Base-by-base conservation (phyloP, 2,329 filamentous ascomycete species). In the Aspergillus sp. region DNA sequence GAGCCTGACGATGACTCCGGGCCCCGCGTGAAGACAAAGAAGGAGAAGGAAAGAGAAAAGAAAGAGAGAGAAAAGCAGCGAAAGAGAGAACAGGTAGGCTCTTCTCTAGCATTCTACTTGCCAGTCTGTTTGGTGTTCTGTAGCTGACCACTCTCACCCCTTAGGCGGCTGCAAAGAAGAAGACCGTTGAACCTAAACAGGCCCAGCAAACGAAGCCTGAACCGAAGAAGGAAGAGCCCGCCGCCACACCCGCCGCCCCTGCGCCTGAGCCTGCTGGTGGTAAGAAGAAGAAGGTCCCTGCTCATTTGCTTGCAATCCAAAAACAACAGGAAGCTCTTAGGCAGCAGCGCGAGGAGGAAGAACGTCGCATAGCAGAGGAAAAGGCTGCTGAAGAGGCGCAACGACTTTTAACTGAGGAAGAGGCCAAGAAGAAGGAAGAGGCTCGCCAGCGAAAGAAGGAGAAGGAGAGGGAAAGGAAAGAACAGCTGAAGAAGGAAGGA, bases 1-100 rank as follows among this genome's bases (percentile, higher is more conserved):
- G 69, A 64, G 34, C 62, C 62, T n/a, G 66, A 80, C 2, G 82
- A 80, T 2, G 81, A 81, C 17, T 81, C 78, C 11, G 82, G 81
- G 4, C 88, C 88, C 44, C 85, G 87, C 55, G 83, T 98, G 48
- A 87, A 98, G 79, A 96, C 91, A 39, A 99, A 98, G 85, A 95
- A 96, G 57, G 93, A 99, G 80, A 99, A 99, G 81, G 95, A 99
- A 76, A 96, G 91, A 78, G 83, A 93, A 70, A 98, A 93, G 84
- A 99, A 97, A 80, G 95, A 99, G 80, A 87, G 91, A 60, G 95
- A 99, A 81, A 99, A 99, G 86, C 90, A 95, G 79, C 85, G 93
- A 65, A 99, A 99, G 81, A 99, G 93, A 86, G 95, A 99, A 77
- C 89, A 98, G 85, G 91, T 95, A 74, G 57, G 80, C 71, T 39